Evolutionary conservation across 176 grass and related monocot genomes (phyloP).

Genomic region (Neostapfia colusana): DNA sequence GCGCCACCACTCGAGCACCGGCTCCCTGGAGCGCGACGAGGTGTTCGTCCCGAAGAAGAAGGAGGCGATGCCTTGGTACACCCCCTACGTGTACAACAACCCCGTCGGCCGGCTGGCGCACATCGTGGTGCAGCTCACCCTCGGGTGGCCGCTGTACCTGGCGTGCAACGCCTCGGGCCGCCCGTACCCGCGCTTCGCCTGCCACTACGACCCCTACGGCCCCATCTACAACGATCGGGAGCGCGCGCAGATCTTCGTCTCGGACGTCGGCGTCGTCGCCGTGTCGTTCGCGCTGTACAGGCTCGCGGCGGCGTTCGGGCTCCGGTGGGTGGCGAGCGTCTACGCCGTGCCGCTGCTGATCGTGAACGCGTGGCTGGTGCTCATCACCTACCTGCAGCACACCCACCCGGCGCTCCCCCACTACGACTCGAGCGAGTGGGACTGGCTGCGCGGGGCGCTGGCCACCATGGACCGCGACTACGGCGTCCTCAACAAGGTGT

Average conservation of each 20-base stretch:
- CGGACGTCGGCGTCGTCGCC: slow-evolving; percentile 57
- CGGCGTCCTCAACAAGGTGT: slow-evolving; percentile 79
- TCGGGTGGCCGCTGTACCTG: slow-evolving; percentile 93
- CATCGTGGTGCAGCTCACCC: slow-evolving; percentile 57
- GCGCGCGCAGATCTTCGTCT: slow-evolving; percentile 63
- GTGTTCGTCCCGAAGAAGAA: slow-evolving; percentile 82
- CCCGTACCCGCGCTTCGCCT: slow-evolving; percentile 84
- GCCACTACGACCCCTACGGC: slow-evolving; percentile 73
- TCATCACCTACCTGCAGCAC: slow-evolving; percentile 93
- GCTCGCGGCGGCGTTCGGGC: slow-evolving; percentile 46
- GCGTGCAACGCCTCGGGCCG: slow-evolving; percentile 75
- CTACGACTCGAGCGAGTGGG: slow-evolving; percentile 80
- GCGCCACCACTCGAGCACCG: slow-evolving; percentile 90
- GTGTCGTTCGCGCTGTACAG: slow-evolving; percentile 26
- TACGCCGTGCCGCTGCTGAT: slow-evolving; percentile 73
- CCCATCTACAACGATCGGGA: slow-evolving; percentile 80
- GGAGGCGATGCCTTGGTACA: slow-evolving; percentile 39
- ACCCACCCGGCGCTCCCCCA: slow-evolving; percentile 78
- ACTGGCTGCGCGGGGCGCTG: slow-evolving; percentile 85
- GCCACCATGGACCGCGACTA: slow-evolving; percentile 92
- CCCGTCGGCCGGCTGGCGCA: slow-evolving; percentile 47
- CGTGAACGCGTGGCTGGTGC: slow-evolving; percentile 77
- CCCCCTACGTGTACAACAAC: slow-evolving; percentile 64
- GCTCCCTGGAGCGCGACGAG: slow-evolving; percentile 84
- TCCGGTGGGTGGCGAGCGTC: slow-evolving; percentile 58